These are phyloP conservation scores for Penicillium riverlandense DNA, from an alignment of 495 filamentous ascomycete species.

Conservation along the genomic window DNA sequence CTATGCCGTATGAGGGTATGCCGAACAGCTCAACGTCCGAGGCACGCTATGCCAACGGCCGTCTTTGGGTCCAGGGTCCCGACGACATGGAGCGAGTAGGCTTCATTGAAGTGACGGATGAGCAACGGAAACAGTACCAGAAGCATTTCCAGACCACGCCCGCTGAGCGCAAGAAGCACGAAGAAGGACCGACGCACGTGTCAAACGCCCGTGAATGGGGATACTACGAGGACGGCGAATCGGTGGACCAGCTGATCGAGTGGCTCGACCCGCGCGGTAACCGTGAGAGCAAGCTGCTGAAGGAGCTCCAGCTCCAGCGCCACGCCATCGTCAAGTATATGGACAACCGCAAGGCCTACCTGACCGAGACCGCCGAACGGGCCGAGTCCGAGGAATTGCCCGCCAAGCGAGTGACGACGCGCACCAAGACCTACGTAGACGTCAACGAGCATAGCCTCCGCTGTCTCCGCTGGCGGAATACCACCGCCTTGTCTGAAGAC, in stretches of 20 bases:
- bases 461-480: slow-evolving; percentile 80
- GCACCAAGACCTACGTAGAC: slow-evolving; percentile 62
- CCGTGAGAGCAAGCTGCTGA: slow-evolving; percentile 76
- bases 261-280: slow-evolving; percentile 84
- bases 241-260: slow-evolving; percentile 67
- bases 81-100: slow-evolving; percentile 83
- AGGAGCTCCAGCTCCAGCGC: slow-evolving; percentile 72
- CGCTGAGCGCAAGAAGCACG: slow-evolving; percentile 73
- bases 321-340: slow-evolving; percentile 75
- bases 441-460: slow-evolving; percentile 47
- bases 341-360: slow-evolving; percentile 66
- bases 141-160: slow-evolving; percentile 71
- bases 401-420: slow-evolving; percentile 66
- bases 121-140: slow-evolving; percentile 52
- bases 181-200: slow-evolving; percentile 78
- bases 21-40: slow-evolving; percentile 81
- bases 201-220: slow-evolving; percentile 79
- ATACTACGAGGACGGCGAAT: slow-evolving; percentile 73
- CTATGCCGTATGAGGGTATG: slow-evolving; percentile 90
- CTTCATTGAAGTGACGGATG: slow-evolving; percentile 69
- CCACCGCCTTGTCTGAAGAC: slow-evolving; percentile 62
- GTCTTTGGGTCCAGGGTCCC: slow-evolving; percentile 93
- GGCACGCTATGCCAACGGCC: slow-evolving; percentile 86
- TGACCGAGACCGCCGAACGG: slow-evolving; percentile 46
- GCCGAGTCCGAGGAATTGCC: slow-evolving; percentile 48